These are phyloP conservation scores for Geoglossum glabrum DNA, from an alignment of 495 filamentous ascomycete genomes.

Conservation along the genomic window DNA sequence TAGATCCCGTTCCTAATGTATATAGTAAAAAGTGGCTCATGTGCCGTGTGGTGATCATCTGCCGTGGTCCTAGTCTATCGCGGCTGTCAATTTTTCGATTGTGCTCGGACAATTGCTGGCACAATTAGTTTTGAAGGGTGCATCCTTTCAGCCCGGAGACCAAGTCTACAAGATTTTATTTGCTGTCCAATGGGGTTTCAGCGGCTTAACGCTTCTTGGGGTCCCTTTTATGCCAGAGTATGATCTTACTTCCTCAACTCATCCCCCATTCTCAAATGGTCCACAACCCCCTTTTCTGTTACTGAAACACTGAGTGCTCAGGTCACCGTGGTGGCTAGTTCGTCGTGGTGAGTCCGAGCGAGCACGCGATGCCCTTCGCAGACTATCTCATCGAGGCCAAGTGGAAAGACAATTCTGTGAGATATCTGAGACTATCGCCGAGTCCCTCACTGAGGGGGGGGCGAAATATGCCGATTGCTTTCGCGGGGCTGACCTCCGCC, in stretches of 20 bases:
- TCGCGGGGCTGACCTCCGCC: slow-evolving; percentile 21
- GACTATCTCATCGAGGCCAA: slow-evolving; percentile 15
- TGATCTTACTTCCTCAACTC: background rate
- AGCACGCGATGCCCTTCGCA: slow-evolving; percentile 19
- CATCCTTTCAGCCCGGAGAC: slow-evolving; percentile 12
- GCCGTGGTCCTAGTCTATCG: too few species aligned
- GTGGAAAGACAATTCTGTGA: slow-evolving; percentile 1
- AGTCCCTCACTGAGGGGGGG: slow-evolving; percentile 20
- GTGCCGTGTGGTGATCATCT: too few species aligned
- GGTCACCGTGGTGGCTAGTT: slow-evolving; percentile 27
- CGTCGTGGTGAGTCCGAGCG: slow-evolving; percentile 22
- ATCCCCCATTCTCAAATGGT: too few species aligned
- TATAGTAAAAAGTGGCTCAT: too few species aligned
- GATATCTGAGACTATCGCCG: slow-evolving; percentile 14
- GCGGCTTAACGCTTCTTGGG: slow-evolving; percentile 17
- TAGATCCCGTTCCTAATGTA: too few species aligned
- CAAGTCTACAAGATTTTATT: slow-evolving; percentile 22
- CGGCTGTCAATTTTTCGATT: slow-evolving; percentile 22
- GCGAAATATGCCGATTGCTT: slow-evolving; percentile 24
- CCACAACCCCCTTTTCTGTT: background rate
- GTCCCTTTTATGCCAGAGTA: slow-evolving; percentile 27
- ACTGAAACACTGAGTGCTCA: background rate
- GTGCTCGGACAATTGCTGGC: slow-evolving; percentile 22
- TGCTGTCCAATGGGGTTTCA: slow-evolving; percentile 21
- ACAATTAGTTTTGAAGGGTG: slow-evolving; percentile 21